phyloP scores from a whole-genome alignment of 768 basidiomycete species.

The Phlegmacium glaucopus region DNA sequence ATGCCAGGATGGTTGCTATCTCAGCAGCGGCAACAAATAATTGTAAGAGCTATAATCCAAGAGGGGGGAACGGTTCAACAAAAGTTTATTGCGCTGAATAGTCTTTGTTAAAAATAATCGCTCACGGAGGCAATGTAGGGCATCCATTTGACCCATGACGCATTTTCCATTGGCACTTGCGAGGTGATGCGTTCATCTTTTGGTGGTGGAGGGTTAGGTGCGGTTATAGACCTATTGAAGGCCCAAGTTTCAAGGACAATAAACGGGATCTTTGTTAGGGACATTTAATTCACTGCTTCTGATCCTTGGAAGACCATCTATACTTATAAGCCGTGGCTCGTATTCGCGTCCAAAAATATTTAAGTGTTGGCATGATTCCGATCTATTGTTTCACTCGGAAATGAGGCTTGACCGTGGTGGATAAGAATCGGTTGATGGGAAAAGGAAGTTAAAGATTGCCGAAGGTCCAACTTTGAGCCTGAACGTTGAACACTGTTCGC shows the following conservation, averaged over 20 bases:
- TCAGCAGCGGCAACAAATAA: slow-evolving; percentile 4
- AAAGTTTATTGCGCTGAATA: not conserved
- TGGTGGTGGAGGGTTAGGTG: slow-evolving; percentile 11
- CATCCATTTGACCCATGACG: not conserved
- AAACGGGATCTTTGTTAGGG: slow-evolving; percentile 7
- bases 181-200: slow-evolving; percentile 6
- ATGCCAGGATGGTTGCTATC: slow-evolving; percentile 9
- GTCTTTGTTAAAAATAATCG: not conserved
- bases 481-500: too few relatives aligned
- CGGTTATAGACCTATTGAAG: slow-evolving; percentile 5
- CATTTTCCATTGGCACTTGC: not conserved
- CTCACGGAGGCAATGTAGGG: slow-evolving; percentile 1
- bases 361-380: too few relatives aligned
- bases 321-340: too few relatives aligned
- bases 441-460: too few relatives aligned
- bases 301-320: not conserved
- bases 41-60: not conserved
- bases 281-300: slow-evolving; percentile 1
- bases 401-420: too few relatives aligned
- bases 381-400: too few relatives aligned
- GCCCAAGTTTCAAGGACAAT: not conserved
- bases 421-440: too few relatives aligned
- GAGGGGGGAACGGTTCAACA: too few relatives aligned
- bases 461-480: too few relatives aligned
- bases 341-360: not conserved